phyloP scores from a whole-genome alignment of 495 filamentous ascomycete species.

The Neurospora tetrasperma region DNA sequence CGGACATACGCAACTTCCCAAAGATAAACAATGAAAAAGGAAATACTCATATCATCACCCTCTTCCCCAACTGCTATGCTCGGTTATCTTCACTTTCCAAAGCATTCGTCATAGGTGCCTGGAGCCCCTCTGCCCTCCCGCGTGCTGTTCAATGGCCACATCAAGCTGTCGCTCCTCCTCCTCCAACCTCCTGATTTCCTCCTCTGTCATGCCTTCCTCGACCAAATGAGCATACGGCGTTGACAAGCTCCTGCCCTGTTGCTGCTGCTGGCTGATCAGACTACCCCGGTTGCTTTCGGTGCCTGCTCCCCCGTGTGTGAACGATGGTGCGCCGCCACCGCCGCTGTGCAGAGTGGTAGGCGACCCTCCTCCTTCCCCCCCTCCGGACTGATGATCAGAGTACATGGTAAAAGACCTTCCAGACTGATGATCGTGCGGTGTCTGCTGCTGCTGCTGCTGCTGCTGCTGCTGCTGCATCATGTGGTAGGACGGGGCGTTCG shows the following conservation, averaged over 20 bases:
- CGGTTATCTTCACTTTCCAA: not conserved
- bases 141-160: slow-evolving; percentile 33
- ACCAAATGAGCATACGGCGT: slow-evolving; percentile 35
- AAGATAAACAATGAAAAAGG: not conserved
- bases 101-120: not conserved
- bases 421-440: slow-evolving; percentile 4
- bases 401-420: slow-evolving; percentile 27
- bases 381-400: slow-evolving; percentile 18
- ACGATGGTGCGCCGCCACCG: slow-evolving; percentile 3
- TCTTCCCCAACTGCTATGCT: not conserved
- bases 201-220: slow-evolving; percentile 42
- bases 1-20: not conserved
- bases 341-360: slow-evolving; percentile 1
- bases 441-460: not conserved
- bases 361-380: not conserved
- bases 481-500: slow-evolving; percentile 1
- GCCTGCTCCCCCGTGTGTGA: slow-evolving; percentile 7
- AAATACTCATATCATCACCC: not conserved
- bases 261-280: slow-evolving; percentile 2
- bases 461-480: too few species aligned
- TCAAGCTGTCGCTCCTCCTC: slow-evolving; percentile 41
- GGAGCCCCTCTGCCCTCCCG: slow-evolving; percentile 13
- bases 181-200: slow-evolving; percentile 35
- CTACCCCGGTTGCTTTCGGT: not conserved
- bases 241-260: slow-evolving; percentile 9